Evolutionary conservation across 495 filamentous ascomycete species (phyloP).

Genomic region (Podospora sp.): DNA sequence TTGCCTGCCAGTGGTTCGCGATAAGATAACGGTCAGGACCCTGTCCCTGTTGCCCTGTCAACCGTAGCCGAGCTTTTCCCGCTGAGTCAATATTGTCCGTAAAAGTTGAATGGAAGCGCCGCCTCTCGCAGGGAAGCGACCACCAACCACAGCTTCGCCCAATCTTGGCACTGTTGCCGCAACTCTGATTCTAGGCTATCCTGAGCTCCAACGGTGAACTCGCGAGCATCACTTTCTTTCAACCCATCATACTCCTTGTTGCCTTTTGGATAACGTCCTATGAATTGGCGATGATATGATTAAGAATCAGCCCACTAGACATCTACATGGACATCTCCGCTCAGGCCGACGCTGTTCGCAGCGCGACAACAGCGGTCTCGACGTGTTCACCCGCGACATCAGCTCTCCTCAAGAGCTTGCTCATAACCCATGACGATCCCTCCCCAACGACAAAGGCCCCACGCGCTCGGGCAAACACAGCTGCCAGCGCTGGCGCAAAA

Average conservation of each 20-base stretch:
- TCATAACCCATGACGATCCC: slow-evolving; percentile 42
- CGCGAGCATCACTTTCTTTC: slow-evolving; percentile 10
- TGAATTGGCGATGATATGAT: slow-evolving; percentile 34
- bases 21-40: neutral
- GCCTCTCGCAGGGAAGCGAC: slow-evolving; percentile 8
- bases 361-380: slow-evolving; percentile 51
- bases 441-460: slow-evolving; percentile 33
- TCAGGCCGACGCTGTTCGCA: slow-evolving; percentile 54
- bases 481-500: slow-evolving; percentile 21
- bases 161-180: neutral
- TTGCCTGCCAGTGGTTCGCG: slow-evolving; percentile 13
- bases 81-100: slow-evolving; percentile 24
- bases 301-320: slow-evolving; percentile 19
- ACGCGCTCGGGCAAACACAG: slow-evolving; percentile 32
- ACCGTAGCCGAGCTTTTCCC: slow-evolving; percentile 15
- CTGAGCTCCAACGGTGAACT: neutral
- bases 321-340: slow-evolving; percentile 49
- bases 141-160: slow-evolving; percentile 4
- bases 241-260: slow-evolving; percentile 5
- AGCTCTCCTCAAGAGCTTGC: slow-evolving; percentile 52
- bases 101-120: slow-evolving; percentile 9
- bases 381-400: slow-evolving; percentile 56
- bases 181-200: neutral
- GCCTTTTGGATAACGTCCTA: slow-evolving; percentile 34
- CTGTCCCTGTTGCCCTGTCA: slow-evolving; percentile 22